phyloP scores from a whole-genome alignment of 441 rosid species.

The Populus hybrid region DNA sequence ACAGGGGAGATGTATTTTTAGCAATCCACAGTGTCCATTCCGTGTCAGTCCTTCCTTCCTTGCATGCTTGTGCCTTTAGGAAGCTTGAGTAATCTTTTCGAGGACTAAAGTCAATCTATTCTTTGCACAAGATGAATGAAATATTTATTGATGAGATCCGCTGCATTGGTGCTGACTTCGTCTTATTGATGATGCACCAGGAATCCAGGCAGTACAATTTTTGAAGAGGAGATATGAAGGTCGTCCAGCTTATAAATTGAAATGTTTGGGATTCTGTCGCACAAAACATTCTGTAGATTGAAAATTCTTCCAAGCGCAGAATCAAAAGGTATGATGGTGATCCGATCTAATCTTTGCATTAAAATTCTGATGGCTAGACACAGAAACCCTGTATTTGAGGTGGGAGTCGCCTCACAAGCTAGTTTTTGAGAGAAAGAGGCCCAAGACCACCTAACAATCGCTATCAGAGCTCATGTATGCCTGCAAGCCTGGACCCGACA shows the following conservation, averaged over 20 bases:
- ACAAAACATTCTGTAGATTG: neutral
- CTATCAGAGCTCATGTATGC: too few relatives aligned
- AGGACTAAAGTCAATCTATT: too few relatives aligned
- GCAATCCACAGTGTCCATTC: neutral
- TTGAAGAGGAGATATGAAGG: neutral
- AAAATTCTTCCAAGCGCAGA: neutral
- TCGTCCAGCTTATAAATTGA: neutral
- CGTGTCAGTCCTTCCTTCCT: neutral
- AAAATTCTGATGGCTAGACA: neutral
- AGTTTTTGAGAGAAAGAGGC: too few relatives aligned
- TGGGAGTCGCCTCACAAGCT: too few relatives aligned
- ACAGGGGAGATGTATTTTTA: neutral
- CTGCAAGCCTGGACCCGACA: too few relatives aligned
- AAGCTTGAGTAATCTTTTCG: neutral
- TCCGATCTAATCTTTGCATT: neutral
- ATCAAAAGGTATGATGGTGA: neutral
- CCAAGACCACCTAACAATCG: too few relatives aligned
- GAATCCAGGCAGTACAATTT: neutral
- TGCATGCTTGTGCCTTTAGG: neutral
- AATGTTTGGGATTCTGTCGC: neutral
- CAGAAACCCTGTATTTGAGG: slow-evolving; percentile 1
- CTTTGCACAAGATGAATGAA: neutral
- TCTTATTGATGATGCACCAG: neutral
- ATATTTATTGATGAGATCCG: neutral
- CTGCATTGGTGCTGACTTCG: neutral